Evolutionary conservation across 2,329 filamentous ascomycete species (phyloP).

Genomic region (Aspergillus latus): DNA sequence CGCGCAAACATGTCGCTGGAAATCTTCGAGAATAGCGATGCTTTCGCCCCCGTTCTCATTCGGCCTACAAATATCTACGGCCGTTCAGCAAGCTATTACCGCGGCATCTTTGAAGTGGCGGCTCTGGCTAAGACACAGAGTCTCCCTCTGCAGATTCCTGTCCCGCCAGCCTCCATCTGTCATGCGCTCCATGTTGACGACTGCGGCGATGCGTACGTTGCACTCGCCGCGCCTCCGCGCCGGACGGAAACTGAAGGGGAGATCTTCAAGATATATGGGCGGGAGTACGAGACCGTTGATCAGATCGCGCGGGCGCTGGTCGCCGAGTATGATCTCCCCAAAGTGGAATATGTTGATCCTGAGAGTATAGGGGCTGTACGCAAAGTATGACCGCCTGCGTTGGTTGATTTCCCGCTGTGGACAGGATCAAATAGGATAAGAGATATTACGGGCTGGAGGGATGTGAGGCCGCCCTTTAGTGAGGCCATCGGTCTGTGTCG

Average conservation of each 20-base stretch:
- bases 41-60: constrained; percentile 7
- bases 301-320: background rate
- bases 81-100: constrained; percentile 10
- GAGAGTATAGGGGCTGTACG: background rate
- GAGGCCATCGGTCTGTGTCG: constrained; percentile 6
- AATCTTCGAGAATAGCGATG: constrained; percentile 7
- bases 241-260: background rate
- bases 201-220: constrained; percentile 12
- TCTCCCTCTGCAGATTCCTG: background rate
- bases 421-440: constrained; percentile 9
- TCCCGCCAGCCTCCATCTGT: background rate
- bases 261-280: no score
- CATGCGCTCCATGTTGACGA: constrained; percentile 15
- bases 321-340: background rate
- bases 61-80: constrained; percentile 13
- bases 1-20: constrained; percentile 2
- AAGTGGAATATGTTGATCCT: background rate
- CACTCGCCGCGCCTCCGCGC: constrained; percentile 1
- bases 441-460: constrained; percentile 6
- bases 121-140: background rate
- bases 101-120: constrained; percentile 8
- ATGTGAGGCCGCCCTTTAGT: constrained; percentile 7
- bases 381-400: constrained; percentile 7
- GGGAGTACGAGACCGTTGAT: no score
- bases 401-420: constrained; percentile 15